Base-by-base conservation (phyloP, 108 stramenopile genomes). In the Discostella pseudostelligera region DNA sequence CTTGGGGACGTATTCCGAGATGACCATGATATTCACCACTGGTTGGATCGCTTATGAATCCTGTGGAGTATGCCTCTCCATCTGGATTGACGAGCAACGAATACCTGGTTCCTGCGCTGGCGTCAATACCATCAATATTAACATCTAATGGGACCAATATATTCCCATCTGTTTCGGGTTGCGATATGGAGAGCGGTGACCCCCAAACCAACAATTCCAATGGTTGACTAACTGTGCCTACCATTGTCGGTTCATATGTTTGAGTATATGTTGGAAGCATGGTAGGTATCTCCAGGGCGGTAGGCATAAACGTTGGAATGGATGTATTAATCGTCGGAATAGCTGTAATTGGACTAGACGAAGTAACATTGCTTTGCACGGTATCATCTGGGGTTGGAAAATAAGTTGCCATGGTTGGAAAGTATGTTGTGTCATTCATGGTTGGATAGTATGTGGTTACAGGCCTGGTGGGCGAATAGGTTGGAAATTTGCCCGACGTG, bases 151-250 rank as follows among this genome's bases (percentile, higher is more conserved):
- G 69, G 20, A 62, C 32, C 12, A 55, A 5, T 11, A 70, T 51
- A 29, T 69, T 56, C n/a, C 37, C 60, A 2, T 36, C 53, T 10
- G 20, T 17, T 39, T 32, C 39, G n/a, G 50, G 42, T 49, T 76
- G 62, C 1, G 65, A 67, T 12, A 49, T 61, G 21, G 75, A 76
- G 5, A 26, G 20, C 14, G 67, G 40, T 13, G 67, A 62, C 10
- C 75, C 75, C 75, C 75, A 76, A 11, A 69, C 75, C 8, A 62
- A 64, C 28, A 76, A 67, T 47, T 76, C 67, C 19, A 57, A 40
- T 26, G 75, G 67, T 12, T 59, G n/a, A 11, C 21, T 16, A 20
- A 45, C 25, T 12, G 71, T 62, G 29, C 36, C 39, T 17, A 32
- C 37, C 35, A 60, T 56, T 17, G 76, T 70, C 44, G 68, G 69